These are phyloP conservation scores for Fusarium pilosicola DNA, from an alignment of 2,329 filamentous ascomycete genomes.

Conservation along the genomic window DNA sequence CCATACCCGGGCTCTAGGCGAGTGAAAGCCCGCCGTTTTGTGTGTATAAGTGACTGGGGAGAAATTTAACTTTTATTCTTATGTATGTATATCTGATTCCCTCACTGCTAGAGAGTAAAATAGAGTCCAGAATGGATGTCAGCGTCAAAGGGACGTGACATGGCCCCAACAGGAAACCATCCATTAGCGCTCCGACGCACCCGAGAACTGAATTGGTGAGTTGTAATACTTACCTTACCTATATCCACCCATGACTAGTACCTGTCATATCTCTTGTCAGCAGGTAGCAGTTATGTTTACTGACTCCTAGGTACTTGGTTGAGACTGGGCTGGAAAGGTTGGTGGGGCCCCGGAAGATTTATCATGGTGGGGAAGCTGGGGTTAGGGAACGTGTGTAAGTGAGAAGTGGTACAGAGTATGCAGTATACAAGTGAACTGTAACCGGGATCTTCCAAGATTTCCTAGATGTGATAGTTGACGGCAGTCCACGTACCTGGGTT, in stretches of 20 bases:
- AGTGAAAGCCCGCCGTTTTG: background rate
- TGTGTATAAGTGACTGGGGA: background rate
- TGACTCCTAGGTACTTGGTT: background rate
- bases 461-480: background rate
- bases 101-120: background rate
- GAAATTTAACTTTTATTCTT: background rate
- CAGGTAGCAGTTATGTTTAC: background rate
- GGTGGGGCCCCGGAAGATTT: constrained; percentile 30
- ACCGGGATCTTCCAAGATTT: background rate
- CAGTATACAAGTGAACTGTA: background rate
- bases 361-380: background rate
- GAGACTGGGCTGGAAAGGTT: constrained; percentile 14
- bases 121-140: background rate
- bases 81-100: background rate
- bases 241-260: background rate
- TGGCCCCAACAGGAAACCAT: background rate
- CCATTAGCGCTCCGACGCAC: background rate
- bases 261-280: background rate
- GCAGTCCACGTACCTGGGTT: constrained; percentile 32
- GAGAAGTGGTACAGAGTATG: background rate
- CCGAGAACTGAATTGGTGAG: background rate
- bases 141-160: background rate
- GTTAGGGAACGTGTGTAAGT: constrained; percentile 3
- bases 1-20: background rate
- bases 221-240: background rate